Base-by-base conservation (phyloP, 352 stramenopile species). In the Phytopythium cucurbitacearum region DNA sequence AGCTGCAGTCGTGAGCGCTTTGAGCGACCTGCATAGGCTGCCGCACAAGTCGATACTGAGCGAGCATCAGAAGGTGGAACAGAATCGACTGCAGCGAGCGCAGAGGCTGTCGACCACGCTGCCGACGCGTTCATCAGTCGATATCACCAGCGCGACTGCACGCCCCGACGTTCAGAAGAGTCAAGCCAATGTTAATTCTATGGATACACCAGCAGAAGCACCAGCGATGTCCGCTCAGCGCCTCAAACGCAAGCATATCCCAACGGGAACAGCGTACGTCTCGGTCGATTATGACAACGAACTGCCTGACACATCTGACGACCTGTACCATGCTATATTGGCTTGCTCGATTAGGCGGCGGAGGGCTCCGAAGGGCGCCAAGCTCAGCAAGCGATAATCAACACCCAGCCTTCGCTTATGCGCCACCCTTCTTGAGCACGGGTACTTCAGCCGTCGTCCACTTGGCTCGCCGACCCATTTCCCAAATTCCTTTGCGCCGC, bases 401-500 rank as follows among this genome's bases (percentile, higher is more conserved):
- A 28, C 16, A 32, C 12, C 3, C 28, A 28, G 28, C 34, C 11
- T 11, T 42, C 40, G 1, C 21, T 52, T 6, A 34, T 21, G 36
- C 7, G 35, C 48, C 49, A 71, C 35, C 57, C 48, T 16, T 74
- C 76, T 46, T 50, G 35, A n/a, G 21, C 21, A 83, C 40, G 11
- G 74, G 33, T 8, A 80, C 44, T 34, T 89, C 76, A 36, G 76
- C 73, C 11, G 69, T 82, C 7, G 77, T 87, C 80, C 80, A 91
- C 57, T 85, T 87, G 33, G 76, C 51, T 11, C 76, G 76, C 13
- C 70, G 62, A 4, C 78, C 76, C 59, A 60, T 74, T 48, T 87
- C 73, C 80, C 80, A 91, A 28, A 81, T 44, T 0, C 78, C 80
- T 5, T 66, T 65, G 11, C 75, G 78, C 32, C 63, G 64, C 32